Evolutionary conservation across 495 filamentous ascomycete species (phyloP).

Genomic region (Tuber microsphaerosporum): DNA sequence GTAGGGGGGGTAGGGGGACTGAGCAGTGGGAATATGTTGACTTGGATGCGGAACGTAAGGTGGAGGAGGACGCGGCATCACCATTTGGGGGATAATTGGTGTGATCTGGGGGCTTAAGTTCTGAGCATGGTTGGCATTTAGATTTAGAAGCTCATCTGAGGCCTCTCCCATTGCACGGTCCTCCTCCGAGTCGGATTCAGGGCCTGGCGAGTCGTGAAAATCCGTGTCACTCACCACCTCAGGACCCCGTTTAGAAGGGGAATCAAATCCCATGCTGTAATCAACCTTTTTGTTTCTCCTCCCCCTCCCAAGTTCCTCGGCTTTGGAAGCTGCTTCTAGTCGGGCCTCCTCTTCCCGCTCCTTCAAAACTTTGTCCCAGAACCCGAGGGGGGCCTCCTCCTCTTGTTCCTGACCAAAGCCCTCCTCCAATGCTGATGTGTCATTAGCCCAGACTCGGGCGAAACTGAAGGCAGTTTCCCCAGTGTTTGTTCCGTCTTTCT

Average conservation of each 20-base stretch:
- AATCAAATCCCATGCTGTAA: conserved; percentile 44
- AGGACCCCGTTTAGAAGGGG: conserved; percentile 40
- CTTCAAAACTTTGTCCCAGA: conserved; percentile 83
- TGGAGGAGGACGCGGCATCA: background rate
- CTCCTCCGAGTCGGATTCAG: conserved; percentile 42
- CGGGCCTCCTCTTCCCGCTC: conserved; percentile 70
- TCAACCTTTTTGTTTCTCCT: conserved; percentile 52
- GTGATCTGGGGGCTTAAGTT: background rate
- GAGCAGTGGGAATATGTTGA: background rate
- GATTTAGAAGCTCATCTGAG: background rate
- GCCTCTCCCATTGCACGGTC: background rate
- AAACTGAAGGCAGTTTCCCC: conserved; percentile 77
- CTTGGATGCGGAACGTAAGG: background rate
- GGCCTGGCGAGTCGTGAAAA: background rate
- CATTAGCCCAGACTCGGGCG: conserved; percentile 87
- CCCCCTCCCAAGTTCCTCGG: conserved; percentile 72
- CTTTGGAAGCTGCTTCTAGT: conserved; percentile 56
- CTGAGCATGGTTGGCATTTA: background rate
- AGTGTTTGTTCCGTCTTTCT: conserved; percentile 47
- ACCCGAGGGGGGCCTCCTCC: conserved; percentile 51
- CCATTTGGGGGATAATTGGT: background rate
- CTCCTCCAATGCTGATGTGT: conserved; percentile 48
- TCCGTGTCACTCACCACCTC: background rate
- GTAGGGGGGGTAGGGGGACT: background rate
- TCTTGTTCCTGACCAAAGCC: conserved; percentile 56